Evolutionary conservation across 805 yeast species (phyloP), one percentile per base, ranked within the genome.

Genomic region (Candida morakotiae): DNA sequence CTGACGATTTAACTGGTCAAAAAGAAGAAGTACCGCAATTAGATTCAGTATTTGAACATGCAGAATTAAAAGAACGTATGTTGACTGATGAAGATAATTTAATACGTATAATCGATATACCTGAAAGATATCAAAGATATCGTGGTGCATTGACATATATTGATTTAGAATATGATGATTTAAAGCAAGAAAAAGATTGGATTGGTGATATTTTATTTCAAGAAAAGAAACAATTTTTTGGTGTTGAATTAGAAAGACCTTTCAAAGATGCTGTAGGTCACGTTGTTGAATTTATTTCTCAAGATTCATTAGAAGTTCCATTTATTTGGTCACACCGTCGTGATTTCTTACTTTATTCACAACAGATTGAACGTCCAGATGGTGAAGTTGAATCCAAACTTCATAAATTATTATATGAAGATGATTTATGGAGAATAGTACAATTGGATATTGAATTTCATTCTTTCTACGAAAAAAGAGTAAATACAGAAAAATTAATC

Each of bases 241-340:
- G 51, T 19, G 69, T 63, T 7, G 46, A 51, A 17, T 49, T 64
- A 59, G 52, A 62, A 52, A 62, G 60, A 11, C 83, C 83, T 14
- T 84, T 87, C 60, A 69, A 69, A 39, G 73, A 69, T 26, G 82
- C 96, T 1, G 85, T 93, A 5, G 76, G 78, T 9, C 79, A 75
- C 60, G 86, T 73, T 31, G 81, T 75, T 51, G 85, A 71, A 53
- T 88, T 79, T 46, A 66, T 93, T 21, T 71, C 88, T 10, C 79
- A 77, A 49, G 95, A 89, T 34, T 73, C 81, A 41, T 72, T 83
- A 45, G 98, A 93, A 56, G 96, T 91, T 4, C 98, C 98, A 9
- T 86, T 88, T 51, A 88, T 93, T 43, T 88, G 95, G 85, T 84
- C 88, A 18, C 95, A 88, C 55, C 84, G 98, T 58, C 85, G 95